Base-by-base conservation (phyloP, 106 monocot species). In the Dactylorhiza incarnata region DNA sequence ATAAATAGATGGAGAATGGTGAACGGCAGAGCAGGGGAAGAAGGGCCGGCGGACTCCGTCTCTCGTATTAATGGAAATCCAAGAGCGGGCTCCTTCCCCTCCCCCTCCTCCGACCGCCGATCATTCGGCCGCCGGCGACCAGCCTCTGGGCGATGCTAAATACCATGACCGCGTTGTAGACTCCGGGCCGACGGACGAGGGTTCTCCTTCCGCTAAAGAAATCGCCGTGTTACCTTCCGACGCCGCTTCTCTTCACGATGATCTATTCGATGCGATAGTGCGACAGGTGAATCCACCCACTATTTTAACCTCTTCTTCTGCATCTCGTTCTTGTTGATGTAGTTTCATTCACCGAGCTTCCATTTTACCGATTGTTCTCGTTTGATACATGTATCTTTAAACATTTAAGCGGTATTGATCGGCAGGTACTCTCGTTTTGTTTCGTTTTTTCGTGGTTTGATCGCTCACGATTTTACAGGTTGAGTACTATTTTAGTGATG, bases 401-500 rank as follows among this genome's bases (percentile, higher is more conserved):
- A n/a, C n/a, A n/a, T n/a, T n/a, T n/a, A n/a, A n/a, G 50, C 49
- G 45, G 0, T 53, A 15, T 29, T 76, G 5, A 4, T 7, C 9
- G 17, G 4, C 12, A 48, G 13, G 2, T 59, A 8, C 45, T 48
- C 68, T 10, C 10, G 43, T 47, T 66, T 19, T 61, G 11, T 49
- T 77, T 49, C 2, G 20, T 5, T 61, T 9, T 72, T 72, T 5
- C 14, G 29, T 25, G 68, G 73, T 29, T 52, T 17, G 15, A 51
- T 68, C 5, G 7, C 26, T 9, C 48, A 11, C 6, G 45, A 59
- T 76, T 73, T 86, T 87, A 49, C 74, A 95, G 95, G 95, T 95
- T 23, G 92, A 95, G 44, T 95, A 95, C 78, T 95, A 92, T 72
- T 95, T 95, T 73, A 92, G 95, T 73, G 92, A 95, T 77, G 90